Conservation (phyloP, 164 flowering plant genomes). For the Protea cynaroides region DNA sequence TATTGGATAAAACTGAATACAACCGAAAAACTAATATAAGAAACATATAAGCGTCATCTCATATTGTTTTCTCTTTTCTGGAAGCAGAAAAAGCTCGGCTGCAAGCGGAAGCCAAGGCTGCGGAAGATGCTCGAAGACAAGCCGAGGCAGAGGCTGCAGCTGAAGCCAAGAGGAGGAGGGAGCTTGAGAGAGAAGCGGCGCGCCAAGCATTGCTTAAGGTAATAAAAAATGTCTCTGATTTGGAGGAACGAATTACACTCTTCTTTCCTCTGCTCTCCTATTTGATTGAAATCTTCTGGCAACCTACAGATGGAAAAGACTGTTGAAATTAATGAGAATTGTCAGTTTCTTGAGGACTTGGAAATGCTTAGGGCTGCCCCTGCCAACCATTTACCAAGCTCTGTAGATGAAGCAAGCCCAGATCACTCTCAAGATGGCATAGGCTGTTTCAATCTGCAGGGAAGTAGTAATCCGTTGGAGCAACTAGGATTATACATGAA, state of each 20-base stretch:
- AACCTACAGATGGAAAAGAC: constrained; percentile 82
- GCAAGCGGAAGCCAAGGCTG: constrained; percentile 88
- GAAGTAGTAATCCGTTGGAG: constrained; percentile 67
- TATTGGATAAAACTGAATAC: not conserved
- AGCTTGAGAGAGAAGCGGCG: constrained; percentile 88
- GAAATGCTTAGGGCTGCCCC: constrained; percentile 72
- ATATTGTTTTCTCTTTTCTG: constrained; percentile 1
- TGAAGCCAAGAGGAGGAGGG: constrained; percentile 66
- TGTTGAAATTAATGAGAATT: constrained; percentile 79
- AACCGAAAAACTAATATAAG: not conserved
- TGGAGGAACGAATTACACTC: not conserved
- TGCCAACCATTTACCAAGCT: constrained; percentile 52
- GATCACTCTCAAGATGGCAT: constrained; percentile 53
- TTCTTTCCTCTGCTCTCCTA: not conserved
- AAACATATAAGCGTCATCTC: not conserved
- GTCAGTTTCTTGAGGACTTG: constrained; percentile 63
- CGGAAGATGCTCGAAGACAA: constrained; percentile 71
- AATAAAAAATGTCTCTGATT: not conserved
- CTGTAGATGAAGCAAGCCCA: constrained; percentile 72
- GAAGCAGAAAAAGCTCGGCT: constrained; percentile 71
- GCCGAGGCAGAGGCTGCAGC: constrained; percentile 76
- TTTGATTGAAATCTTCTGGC: not conserved
- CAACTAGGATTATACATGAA: constrained; percentile 88
- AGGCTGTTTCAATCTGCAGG: constrained; percentile 59
- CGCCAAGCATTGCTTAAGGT: constrained; percentile 78